A percentile compares a stretch with the other conserved stretches of the same genome.
Conservation (phyloP, 1,284 basidiomycete species). For the Chalciporus sp. region DNA sequence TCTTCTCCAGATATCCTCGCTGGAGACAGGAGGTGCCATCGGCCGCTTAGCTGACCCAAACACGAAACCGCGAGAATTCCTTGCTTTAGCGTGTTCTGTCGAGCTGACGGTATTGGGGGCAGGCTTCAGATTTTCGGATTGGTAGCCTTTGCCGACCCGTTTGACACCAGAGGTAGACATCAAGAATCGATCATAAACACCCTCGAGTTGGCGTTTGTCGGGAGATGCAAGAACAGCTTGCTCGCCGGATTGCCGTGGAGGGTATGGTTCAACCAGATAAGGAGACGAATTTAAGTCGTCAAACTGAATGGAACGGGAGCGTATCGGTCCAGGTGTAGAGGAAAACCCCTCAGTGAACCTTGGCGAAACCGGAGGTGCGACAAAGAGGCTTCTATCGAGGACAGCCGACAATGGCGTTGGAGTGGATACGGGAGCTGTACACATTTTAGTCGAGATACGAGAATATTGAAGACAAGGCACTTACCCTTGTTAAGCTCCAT, state of each 20-base stretch:
- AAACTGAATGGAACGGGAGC: slow-evolving; percentile 34
- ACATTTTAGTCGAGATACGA: neutral
- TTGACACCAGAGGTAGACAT: slow-evolving; percentile 78
- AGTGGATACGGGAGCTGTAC: slow-evolving; percentile 41
- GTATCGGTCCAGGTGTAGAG: slow-evolving; percentile 31
- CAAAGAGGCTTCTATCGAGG: slow-evolving; percentile 66
- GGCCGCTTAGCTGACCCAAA: slow-evolving; percentile 54
- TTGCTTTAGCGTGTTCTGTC: slow-evolving; percentile 26
- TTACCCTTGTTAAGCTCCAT: slow-evolving; percentile 50
- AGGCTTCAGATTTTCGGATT: slow-evolving; percentile 59
- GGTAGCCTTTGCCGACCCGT: slow-evolving; percentile 73
- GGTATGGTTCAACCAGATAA: slow-evolving; percentile 64
- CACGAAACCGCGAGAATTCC: slow-evolving; percentile 45
- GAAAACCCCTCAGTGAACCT: slow-evolving; percentile 25
- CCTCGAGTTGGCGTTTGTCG: slow-evolving; percentile 59
- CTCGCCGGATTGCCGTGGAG: slow-evolving; percentile 43
- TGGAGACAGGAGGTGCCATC: slow-evolving; percentile 70
- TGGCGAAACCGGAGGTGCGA: slow-evolving; percentile 45
- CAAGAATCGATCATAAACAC: slow-evolving; percentile 74
- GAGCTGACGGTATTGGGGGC: slow-evolving; percentile 19
- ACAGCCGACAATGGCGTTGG: slow-evolving; percentile 59
- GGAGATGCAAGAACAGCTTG: slow-evolving; percentile 52
- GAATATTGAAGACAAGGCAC: neutral
- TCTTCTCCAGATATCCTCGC: slow-evolving; percentile 50
- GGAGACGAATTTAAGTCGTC: slow-evolving; percentile 61